Base-by-base conservation (phyloP, 768 basidiomycete genomes). In the Phaeotremella skinneri region DNA sequence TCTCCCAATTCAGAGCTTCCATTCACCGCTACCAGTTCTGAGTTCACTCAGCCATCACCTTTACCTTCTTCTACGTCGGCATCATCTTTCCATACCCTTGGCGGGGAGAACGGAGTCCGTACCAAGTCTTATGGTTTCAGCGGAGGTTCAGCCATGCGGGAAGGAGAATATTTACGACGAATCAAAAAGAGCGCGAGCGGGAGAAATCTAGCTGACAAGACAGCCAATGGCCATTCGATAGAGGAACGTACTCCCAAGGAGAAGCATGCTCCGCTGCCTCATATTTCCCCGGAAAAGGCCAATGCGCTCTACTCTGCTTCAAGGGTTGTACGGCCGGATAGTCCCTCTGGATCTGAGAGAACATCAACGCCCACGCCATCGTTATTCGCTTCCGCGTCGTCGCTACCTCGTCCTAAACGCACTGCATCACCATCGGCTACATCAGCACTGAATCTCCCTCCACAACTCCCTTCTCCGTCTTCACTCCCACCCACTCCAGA, bases 101-200 rank as follows among this genome's bases (percentile, higher is more conserved):
- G 69, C 13, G 60, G 56, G 7, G 50, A 52, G 23, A 55, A 31
- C 48, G 42, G 31, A 2, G 25, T 55, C 11, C 43, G 50, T 20
- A 64, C 62, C 16, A 73, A 65, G 52, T 68, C 69, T 11, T 69
- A 74, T 50, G 69, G 69, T 2, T 71, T 74, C 42, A 66, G 67
- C 26, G 66, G 69, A 9, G 54, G 65, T 32, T 66, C 65, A 25
- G 43, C 48, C 6, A 59, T 74, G 63, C 26, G 68, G 26, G 72
- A 74, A n/a, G 63, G 43, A 27, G 68, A 69, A n/a, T 71, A 71
- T 47, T 55, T 74, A 4, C 48, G 71, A 14, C 56, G 49, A 45
- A 58, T 68, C 31, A 63, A 70, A 41, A 69, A 70, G 51, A 58
- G 61, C 20, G 56, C 61, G 25, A 63, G 64, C 17, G 47, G 47